A percentile compares a stretch with the other conserved stretches of the same genome.
Evolutionary conservation across 2,329 filamentous ascomycete species (phyloP).

Genomic region (Clonostachys chloroleuca): DNA sequence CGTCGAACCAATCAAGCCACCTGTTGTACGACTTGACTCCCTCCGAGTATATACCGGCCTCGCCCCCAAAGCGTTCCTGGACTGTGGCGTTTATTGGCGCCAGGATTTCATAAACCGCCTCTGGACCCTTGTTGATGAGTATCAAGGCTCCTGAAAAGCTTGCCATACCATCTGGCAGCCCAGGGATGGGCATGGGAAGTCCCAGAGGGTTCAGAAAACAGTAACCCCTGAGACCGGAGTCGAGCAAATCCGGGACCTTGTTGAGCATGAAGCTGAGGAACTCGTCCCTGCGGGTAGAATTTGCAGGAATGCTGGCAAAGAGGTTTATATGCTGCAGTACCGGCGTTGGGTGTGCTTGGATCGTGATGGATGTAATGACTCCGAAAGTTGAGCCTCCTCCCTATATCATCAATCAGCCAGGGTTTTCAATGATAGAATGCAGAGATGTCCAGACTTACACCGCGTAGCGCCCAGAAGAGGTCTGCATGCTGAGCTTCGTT

Average conservation of each 20-base stretch:
- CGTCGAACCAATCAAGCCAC: constrained; percentile 29
- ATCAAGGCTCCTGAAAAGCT: constrained; percentile 15
- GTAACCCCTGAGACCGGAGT: constrained; percentile 47
- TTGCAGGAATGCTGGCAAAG: constrained; percentile 12
- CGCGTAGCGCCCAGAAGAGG: constrained; percentile 61
- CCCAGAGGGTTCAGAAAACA: constrained; percentile 31
- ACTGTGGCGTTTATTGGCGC: constrained; percentile 9
- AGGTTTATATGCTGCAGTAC: constrained; percentile 16
- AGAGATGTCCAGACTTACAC: constrained; percentile 29
- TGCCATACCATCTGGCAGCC: constrained; percentile 19
- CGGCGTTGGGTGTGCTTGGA: constrained; percentile 42
- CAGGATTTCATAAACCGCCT: neutral
- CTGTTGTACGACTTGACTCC: constrained; percentile 26
- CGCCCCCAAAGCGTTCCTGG: constrained; percentile 23
- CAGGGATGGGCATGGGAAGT: constrained; percentile 21
- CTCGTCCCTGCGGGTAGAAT: constrained; percentile 35
- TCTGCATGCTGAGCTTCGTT: constrained; percentile 50
- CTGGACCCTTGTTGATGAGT: neutral
- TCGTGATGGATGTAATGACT: constrained; percentile 52
- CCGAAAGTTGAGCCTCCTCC: constrained; percentile 59
- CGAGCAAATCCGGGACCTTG: constrained; percentile 38
- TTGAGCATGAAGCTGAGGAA: constrained; percentile 41
- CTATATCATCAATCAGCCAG: constrained; percentile 15
- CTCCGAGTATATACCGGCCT: constrained; percentile 12
- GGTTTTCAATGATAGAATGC: constrained; percentile 5